phyloP scores from a whole-genome alignment of 192 early-diverging fungal species.

The Coemansia sp. region DNA sequence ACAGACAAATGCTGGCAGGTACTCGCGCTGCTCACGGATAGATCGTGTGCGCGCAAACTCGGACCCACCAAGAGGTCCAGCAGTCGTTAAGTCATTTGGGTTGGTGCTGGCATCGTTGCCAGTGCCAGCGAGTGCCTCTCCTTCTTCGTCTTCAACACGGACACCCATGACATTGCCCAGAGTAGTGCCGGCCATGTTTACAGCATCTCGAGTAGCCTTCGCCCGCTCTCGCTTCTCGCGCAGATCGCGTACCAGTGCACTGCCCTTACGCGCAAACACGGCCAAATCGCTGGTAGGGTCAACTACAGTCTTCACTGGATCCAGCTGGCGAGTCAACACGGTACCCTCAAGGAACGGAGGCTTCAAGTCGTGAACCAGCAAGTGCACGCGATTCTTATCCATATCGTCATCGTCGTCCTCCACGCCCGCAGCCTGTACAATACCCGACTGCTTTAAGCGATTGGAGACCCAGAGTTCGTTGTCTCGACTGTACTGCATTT shows the following conservation, averaged over 20 bases:
- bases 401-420: constrained; percentile 84
- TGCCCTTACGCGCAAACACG: constrained; percentile 90
- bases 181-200: constrained; percentile 83
- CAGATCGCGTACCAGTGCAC: constrained; percentile 84
- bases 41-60: constrained; percentile 80
- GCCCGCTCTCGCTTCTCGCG: constrained; percentile 88
- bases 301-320: constrained; percentile 82
- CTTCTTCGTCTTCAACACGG: constrained; percentile 56
- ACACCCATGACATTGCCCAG: constrained; percentile 98
- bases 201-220: constrained; percentile 71
- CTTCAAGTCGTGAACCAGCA: constrained; percentile 91
- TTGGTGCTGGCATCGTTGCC: not conserved
- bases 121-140: not conserved
- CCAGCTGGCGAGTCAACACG: constrained; percentile 87
- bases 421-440: constrained; percentile 73
- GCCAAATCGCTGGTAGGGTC: constrained; percentile 96
- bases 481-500: constrained; percentile 89
- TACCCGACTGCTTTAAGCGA: constrained; percentile 87
- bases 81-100: not conserved
- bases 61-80: constrained; percentile 44
- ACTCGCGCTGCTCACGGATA: constrained; percentile 91
- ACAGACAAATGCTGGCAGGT: constrained; percentile 90
- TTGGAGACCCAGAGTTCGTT: constrained; percentile 95
- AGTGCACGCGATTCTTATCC: constrained; percentile 78
- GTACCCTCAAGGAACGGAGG: constrained; percentile 96